Percentiles rank a stretch among this genome's conserved stretches.
These are phyloP conservation scores for Ogataea philodendri DNA, from an alignment of 805 yeast genomes.

Conservation along the genomic window DNA sequence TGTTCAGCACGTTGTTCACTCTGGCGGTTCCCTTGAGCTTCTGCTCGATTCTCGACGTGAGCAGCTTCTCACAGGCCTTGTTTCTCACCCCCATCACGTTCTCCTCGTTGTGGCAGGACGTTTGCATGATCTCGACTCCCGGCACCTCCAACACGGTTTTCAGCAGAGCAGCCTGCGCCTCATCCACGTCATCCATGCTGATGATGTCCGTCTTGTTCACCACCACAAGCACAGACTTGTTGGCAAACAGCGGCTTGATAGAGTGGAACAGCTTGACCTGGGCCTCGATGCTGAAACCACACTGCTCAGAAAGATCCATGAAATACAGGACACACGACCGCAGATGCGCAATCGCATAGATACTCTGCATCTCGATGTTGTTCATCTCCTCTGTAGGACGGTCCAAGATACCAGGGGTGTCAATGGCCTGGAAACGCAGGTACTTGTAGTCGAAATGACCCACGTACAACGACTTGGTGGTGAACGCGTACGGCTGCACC, in stretches of 20 bases:
- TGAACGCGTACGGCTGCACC: slow-evolving; percentile 98
- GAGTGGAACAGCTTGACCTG: slow-evolving; percentile 97
- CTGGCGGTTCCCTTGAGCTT: slow-evolving; percentile 91
- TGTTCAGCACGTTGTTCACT: slow-evolving; percentile 84
- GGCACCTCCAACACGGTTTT: slow-evolving; percentile 60
- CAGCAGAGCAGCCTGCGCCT: slow-evolving; percentile 69
- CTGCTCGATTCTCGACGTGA: slow-evolving; percentile 94
- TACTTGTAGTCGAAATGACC: slow-evolving; percentile 99
- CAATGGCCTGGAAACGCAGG: slow-evolving; percentile 96
- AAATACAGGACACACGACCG: slow-evolving; percentile 95
- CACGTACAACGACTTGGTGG: slow-evolving; percentile 94
- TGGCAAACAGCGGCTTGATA: slow-evolving; percentile 95
- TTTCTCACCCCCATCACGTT: slow-evolving; percentile 95
- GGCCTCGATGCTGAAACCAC: slow-evolving; percentile 96
- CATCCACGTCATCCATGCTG: slow-evolving; percentile 76
- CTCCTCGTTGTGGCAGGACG: slow-evolving; percentile 92
- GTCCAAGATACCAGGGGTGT: slow-evolving; percentile 98
- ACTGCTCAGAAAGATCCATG: slow-evolving; percentile 98
- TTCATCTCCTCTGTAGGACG: slow-evolving; percentile 99
- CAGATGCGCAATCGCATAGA: slow-evolving; percentile 97
- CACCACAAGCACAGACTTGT: slow-evolving; percentile 93
- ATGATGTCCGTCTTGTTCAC: slow-evolving; percentile 93
- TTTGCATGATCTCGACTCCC: slow-evolving; percentile 88
- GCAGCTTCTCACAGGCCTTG: slow-evolving; percentile 93
- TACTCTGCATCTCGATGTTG: slow-evolving; percentile 98